Base-by-base conservation (phyloP, 2,329 filamentous ascomycete genomes). In the Huntiella savannae region DNA sequence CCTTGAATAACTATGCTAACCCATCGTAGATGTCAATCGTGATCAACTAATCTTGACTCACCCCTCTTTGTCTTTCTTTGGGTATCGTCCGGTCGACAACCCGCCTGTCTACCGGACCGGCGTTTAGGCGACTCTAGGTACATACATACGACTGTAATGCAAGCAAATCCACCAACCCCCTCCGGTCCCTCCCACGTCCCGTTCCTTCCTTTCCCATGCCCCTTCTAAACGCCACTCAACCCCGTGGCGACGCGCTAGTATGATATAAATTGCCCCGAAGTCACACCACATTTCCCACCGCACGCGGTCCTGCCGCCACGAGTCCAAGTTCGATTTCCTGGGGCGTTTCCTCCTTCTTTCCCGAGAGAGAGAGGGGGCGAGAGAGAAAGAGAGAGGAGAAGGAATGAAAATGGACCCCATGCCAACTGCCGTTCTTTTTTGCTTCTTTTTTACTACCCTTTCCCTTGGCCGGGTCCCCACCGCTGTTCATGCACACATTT, bases 1-100 rank as follows among this genome's bases (percentile, higher is more conserved):
- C n/a, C 11, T 34, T 15, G 3, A 33, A 11, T 5, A n/a, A 5
- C 36, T 4, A 4, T 35, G 10, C 40, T 33, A 16, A 41, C 43
- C 10, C n/a, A 17, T 33, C 40, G 8, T 13, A 63, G 60, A 56
- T 57, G 45, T 62, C 61, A 33, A 59, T 63, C 45, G 55, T 63
- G 47, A 51, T 62, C 41, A 59, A 55, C 55, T 63, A 62, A 53
- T 62, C 13, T 32, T 12, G 10, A 12, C 12, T 33, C 33, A 10
- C 40, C 44, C 10, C 6, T 10, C 16, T 19, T 40, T 46, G 35
- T 40, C 37, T 46, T 43, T 19, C 17, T 17, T 12, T 43, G 17
- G 33, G 19, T 28, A 28, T 28, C 22, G 22, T 28, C 22, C 22
- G 22, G 22, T 28, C 22, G 22, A 28, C 22, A 28, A 28, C 22